Percentiles rank a stretch among this genome's conserved stretches.
Evolutionary conservation across 129 eudicot genomes (phyloP).

Genomic region (Saussurea involucrata): DNA sequence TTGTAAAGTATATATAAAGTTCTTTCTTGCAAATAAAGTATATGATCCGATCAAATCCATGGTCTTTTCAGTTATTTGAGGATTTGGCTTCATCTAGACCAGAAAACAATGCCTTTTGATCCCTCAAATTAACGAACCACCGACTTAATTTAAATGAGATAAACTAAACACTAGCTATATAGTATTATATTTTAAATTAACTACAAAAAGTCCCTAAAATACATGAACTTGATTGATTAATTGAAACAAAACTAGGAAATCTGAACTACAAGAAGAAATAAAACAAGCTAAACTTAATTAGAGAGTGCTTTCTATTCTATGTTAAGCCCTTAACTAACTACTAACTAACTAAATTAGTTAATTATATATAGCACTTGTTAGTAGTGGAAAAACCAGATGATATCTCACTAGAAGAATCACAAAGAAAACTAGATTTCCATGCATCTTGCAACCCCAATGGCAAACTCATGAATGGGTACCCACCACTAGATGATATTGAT

Average conservation of each 20-base stretch:
- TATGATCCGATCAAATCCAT: not conserved
- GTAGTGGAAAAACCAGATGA: conserved; percentile 70
- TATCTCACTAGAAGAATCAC: conserved; percentile 81
- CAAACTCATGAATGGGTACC: conserved; percentile 38
- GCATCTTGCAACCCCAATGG: conserved; percentile 50
- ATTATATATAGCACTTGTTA: conserved; percentile 46
- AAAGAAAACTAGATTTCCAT: conserved; percentile 60
- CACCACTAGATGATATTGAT: conserved; percentile 23
- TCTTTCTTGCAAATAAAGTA: not conserved
- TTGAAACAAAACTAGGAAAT: conserved; percentile 31
- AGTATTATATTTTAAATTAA: conserved; percentile 10
- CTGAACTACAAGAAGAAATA: conserved; percentile 23
- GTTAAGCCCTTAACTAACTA: conserved; percentile 29
- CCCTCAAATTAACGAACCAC: not conserved
- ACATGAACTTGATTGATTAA: conserved; percentile 32
- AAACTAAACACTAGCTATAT: conserved; percentile 4
- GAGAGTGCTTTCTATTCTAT: conserved; percentile 31
- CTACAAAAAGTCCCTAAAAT: conserved; percentile 21
- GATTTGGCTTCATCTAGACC: not conserved
- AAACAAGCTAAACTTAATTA: conserved; percentile 1
- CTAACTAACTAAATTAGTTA: conserved; percentile 10
- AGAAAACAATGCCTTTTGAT: not conserved
- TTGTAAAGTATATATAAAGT: not conserved
- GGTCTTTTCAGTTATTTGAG: not conserved
- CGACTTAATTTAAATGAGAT: too few species aligned